Base-by-base conservation (phyloP, 306 rosid genomes). In the Phaseolus lunatus region DNA sequence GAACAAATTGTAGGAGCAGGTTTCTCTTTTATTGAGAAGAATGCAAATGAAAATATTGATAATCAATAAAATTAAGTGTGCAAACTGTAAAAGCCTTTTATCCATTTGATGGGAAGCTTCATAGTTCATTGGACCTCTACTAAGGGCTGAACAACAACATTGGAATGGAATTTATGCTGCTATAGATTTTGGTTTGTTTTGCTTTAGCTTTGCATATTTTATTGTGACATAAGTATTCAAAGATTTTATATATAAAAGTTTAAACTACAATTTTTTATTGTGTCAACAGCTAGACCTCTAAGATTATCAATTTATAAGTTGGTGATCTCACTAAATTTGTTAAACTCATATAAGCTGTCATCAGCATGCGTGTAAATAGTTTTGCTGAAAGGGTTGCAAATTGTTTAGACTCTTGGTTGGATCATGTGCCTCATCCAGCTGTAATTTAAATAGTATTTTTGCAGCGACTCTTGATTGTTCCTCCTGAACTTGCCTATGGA, bases 401-500 rank as follows among this genome's bases (percentile, higher is more conserved):
- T 77, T 45, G 5, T 64, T 76, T 33, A 70, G 49, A 45, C 62
- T 62, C 75, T 59, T 47, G 75, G 56, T 72, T 24, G 68, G 66
- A 75, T 74, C 20, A 7, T 43, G 45, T 67, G 26, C 78, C 67
- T 33, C 43, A 67, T 48, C n/a, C 16, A 65, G 29, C 37, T 72
- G 70, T 85, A 64, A 58, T 59, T 81, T 43, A 67, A 68, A 68
- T 37, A 5, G 39, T 77, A n/a, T 67, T 84, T 85, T 49, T 72
- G 81, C 93, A 95, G 97, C 70, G 97, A 70, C 54, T 95, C 78
- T 76, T 90, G 22, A 87, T 95, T 76, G 93, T 95, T 77, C 98
- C 97, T 72, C 98, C 97, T 13, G 87, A 95, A 84, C 89, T 95
- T 62, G 97, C 98, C 11, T 90, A 89, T 75, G 98, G 98, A 82